A percentile compares a stretch with the other conserved stretches of the same genome.
Evolutionary conservation across 331 rosid genomes (phyloP).

Genomic region (Stylosanthes scabra): DNA sequence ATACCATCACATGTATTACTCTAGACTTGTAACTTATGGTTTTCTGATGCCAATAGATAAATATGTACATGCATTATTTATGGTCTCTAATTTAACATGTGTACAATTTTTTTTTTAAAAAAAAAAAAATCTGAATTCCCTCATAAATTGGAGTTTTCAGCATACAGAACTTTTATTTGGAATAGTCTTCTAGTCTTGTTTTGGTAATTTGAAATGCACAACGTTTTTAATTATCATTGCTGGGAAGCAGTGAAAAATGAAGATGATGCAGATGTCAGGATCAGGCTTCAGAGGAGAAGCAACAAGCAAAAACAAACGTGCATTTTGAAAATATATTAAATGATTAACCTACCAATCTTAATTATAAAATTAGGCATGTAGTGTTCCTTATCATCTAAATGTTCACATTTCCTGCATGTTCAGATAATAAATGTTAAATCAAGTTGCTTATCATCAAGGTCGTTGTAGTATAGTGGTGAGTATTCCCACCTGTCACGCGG

Average conservation of each 20-base stretch:
- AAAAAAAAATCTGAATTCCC: background rate
- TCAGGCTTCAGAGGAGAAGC: background rate
- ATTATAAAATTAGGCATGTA: background rate
- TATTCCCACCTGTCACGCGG: slow-evolving; percentile 98
- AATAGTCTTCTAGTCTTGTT: background rate
- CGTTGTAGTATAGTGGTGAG: slow-evolving; percentile 99
- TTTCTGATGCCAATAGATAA: background rate
- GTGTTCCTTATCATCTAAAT: background rate
- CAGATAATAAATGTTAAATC: no score
- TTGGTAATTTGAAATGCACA: background rate
- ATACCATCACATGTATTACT: slow-evolving; percentile 19
- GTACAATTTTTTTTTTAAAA: no score
- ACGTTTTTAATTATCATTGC: background rate
- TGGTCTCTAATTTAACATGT: background rate
- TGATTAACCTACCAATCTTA: background rate
- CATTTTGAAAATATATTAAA: background rate
- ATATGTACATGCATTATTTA: background rate
- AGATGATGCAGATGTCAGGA: background rate
- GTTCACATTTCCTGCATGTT: background rate
- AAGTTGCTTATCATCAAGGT: slow-evolving; percentile 13
- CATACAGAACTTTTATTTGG: background rate
- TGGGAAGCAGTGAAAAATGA: background rate
- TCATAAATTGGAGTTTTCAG: background rate
- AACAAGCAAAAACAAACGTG: background rate
- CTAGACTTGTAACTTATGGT: background rate